Conservation (phyloP, 805 yeast genomes). For the Suhomyces kilbournensis region DNA sequence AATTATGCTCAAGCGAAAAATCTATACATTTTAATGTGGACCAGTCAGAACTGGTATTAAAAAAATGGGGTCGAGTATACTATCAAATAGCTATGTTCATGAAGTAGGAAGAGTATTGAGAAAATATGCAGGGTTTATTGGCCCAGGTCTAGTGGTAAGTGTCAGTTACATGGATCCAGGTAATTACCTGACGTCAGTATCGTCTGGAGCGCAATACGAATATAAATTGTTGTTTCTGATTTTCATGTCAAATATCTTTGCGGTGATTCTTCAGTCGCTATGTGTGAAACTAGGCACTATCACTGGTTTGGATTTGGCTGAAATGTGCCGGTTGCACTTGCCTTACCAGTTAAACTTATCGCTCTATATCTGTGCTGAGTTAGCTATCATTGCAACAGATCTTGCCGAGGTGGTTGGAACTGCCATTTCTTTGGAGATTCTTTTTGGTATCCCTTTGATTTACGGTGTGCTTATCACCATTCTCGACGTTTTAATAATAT, state of each 20-base stretch:
- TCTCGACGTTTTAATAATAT: conserved; percentile 72
- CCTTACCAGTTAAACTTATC: conserved; percentile 63
- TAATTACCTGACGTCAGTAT: conserved; percentile 84
- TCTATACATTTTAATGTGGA: neutral
- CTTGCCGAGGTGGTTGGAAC: conserved; percentile 94
- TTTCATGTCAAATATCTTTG: conserved; percentile 76
- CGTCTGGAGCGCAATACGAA: conserved; percentile 79
- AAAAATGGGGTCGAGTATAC: neutral
- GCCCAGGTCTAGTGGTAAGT: conserved; percentile 84
- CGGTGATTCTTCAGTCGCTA: conserved; percentile 75
- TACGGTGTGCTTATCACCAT: conserved; percentile 79
- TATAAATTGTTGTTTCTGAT: conserved; percentile 72
- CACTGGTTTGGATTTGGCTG: conserved; percentile 85
- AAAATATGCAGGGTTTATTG: conserved; percentile 68
- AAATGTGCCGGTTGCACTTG: conserved; percentile 71
- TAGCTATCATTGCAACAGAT: conserved; percentile 90
- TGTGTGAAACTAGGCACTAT: conserved; percentile 86
- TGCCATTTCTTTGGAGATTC: conserved; percentile 77
- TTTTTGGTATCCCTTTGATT: conserved; percentile 69
- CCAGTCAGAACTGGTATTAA: neutral
- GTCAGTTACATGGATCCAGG: conserved; percentile 96
- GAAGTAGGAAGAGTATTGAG: conserved; percentile 21
- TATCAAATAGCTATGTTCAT: neutral
- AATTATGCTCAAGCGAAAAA: neutral
- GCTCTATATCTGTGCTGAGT: conserved; percentile 70